Base-by-base conservation (phyloP, 2,329 filamentous ascomycete species). In the Pseudogymnoascus sp. region DNA sequence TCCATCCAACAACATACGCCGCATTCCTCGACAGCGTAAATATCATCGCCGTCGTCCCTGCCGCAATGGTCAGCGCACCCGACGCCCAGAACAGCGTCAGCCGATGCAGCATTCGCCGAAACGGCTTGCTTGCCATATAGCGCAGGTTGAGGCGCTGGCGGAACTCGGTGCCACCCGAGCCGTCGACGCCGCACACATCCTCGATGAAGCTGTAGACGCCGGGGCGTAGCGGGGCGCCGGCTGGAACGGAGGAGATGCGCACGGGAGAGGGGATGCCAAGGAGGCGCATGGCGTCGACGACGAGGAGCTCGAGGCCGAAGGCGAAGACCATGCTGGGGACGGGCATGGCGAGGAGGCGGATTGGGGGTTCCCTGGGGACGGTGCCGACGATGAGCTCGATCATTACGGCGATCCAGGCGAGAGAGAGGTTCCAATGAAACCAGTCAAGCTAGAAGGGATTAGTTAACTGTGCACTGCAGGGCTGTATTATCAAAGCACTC, bases 351-450 rank as follows among this genome's bases (percentile, higher is more conserved):
- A 83, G 75, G 29, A 83, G 72, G 15, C 80, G 78, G 65, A 82
- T 81, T 0, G 74, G 37, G n/a, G 62, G 63, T 37, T 63, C 39
- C 5, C 33, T 40, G 3, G 62, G 54, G 10, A 58, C 9, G 29
- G 58, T 47, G 21, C 59, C 62, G 10, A 80, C 76, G 65, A 83
- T 81, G 21, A 83, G 74, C 65, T 83, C 80, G 58, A 82, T 74
- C 78, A 83, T 82, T 67, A 83, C 75, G 62, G 81, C 77, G 57
- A 82, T 74, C 79, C 81, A 82, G 10, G 77, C 79, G 2, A 81
- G 67, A 2, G 77, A 78, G 50, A 82, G 76, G 65, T 81, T 82
- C 81, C 80, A 83, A 62, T 83, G 81, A 68, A 83, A 83, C 74
- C 77, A 82, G 63, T 84, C 81, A 13, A 83, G 73, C 69, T 80